Conservation (phyloP, 176 grass and related monocot species). For the Avena atlantica region DNA sequence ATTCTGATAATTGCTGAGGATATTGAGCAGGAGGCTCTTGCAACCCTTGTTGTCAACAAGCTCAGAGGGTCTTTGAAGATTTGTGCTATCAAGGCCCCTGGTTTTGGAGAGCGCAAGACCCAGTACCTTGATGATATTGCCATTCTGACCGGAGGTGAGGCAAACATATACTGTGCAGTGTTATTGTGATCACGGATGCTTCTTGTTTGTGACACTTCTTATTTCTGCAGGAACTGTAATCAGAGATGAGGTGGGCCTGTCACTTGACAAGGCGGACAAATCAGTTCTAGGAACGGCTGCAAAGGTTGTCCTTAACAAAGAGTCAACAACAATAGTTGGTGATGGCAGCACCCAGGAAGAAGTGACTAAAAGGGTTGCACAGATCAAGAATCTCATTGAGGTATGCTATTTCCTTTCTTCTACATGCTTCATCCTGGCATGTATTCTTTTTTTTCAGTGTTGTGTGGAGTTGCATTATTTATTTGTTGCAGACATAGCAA, state of each 20-base stretch:
- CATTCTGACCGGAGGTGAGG: slow-evolving; percentile 84
- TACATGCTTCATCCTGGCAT: no score
- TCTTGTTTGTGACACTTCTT: slow-evolving; percentile 2
- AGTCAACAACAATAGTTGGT: slow-evolving; percentile 93
- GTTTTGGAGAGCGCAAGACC: slow-evolving; percentile 23
- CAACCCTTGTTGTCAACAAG: slow-evolving; percentile 95
- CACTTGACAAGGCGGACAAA: slow-evolving; percentile 88
- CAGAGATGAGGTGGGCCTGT: slow-evolving; percentile 92
- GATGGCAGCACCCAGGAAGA: slow-evolving; percentile 94
- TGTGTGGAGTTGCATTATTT: no score
- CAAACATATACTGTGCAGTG: neutral
- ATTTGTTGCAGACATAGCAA: no score
- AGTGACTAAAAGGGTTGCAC: slow-evolving; percentile 87
- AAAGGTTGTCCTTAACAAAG: slow-evolving; percentile 89
- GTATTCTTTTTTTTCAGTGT: no score
- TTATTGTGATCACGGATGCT: neutral
- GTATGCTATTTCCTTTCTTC: slow-evolving; percentile 35
- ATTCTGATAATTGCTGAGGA: slow-evolving; percentile 92
- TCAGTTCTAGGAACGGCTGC: slow-evolving; percentile 85
- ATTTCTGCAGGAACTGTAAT: slow-evolving; percentile 79
- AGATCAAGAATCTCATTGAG: slow-evolving; percentile 95
- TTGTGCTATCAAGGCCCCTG: slow-evolving; percentile 93
- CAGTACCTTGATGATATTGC: slow-evolving; percentile 98
- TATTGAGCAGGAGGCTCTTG: slow-evolving; percentile 97
- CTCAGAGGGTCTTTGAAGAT: slow-evolving; percentile 93